Evolutionary conservation across 768 basidiomycete species (phyloP).

Genomic region (Termitomyces sp.): DNA sequence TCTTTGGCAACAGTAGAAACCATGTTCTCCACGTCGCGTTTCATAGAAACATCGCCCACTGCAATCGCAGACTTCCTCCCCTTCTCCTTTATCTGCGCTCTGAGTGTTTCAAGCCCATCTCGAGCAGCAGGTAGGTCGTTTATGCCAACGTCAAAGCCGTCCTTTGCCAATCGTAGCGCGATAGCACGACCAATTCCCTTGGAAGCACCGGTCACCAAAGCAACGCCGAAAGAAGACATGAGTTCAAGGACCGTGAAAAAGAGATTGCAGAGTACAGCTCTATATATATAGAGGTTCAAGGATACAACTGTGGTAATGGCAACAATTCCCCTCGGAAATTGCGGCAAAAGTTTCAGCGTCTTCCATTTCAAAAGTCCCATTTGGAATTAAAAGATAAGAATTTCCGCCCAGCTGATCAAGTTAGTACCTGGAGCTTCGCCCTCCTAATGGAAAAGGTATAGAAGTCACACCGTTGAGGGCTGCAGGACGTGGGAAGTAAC

Average conservation of each 20-base stretch:
- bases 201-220: constrained; percentile 18
- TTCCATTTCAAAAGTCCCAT: neutral
- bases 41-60: constrained; percentile 18
- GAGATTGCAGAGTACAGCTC: neutral
- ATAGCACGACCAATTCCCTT: constrained; percentile 41
- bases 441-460: neutral
- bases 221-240: constrained; percentile 24
- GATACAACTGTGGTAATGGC: neutral
- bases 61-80: constrained; percentile 5
- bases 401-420: neutral
- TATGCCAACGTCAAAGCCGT: constrained; percentile 16
- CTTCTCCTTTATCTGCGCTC: constrained; percentile 10
- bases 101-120: neutral
- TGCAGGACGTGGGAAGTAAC: neutral
- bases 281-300: neutral
- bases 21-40: constrained; percentile 30
- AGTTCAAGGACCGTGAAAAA: too few relatives aligned
- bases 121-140: constrained; percentile 24
- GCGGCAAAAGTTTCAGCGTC: neutral
- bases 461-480: neutral
- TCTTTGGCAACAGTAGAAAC: constrained; percentile 12
- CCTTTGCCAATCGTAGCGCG: constrained; percentile 31
- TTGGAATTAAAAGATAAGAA: neutral
- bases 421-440: neutral
- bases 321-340: neutral